Base-by-base conservation (phyloP, 257 asterid genomes). In the Coffea eugenioides region DNA sequence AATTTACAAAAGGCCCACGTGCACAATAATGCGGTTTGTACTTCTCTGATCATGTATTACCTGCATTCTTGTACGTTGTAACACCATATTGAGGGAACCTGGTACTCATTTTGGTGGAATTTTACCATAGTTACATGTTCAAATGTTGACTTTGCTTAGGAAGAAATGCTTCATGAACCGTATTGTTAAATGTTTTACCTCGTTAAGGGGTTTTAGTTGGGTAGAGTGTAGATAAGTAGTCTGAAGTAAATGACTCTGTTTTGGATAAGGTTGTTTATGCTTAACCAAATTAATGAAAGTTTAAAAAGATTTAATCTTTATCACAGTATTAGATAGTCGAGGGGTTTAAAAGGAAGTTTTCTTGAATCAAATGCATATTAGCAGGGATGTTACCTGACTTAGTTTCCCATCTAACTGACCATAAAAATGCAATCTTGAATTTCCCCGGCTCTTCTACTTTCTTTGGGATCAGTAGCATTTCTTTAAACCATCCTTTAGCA, bases 1-100 rank as follows among this genome's bases (percentile, higher is more conserved):
- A 41, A 64, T 49, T 67, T 51, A 64, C 46, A 8, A 4, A 16
- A 34, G 71, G 45, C 76, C 83, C 83, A 54, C 52, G 64, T 74
- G 36, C 36, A 20, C 27, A 74, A n/a, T 51, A 74, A 25, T 66
- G 25, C 74, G 45, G 49, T 54, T 62, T 76, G 41, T 14, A 14
- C 59, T 52, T 5, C 11, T 2, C 23, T 67, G n/a, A 73, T 31
- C 75, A 39, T 21, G 13, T 31, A n/a, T 65, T 27, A 67, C 74
- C 71, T 74, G 76, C 21, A 80, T 39, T 54, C 15, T 62, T 31
- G 18, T 23, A 46, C 21, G 11, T 45, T 25, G 16, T 71, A 2
- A 10, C 27, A 41, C 59, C 57, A 52, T 31, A 31, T 31, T 71
- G 59, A 23, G 31, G 34, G 41, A 62, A n/a, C 25, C 25, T 10